Evolutionary conservation across 768 basidiomycete species (phyloP).

Genomic region (Crepidotus variabilis): DNA sequence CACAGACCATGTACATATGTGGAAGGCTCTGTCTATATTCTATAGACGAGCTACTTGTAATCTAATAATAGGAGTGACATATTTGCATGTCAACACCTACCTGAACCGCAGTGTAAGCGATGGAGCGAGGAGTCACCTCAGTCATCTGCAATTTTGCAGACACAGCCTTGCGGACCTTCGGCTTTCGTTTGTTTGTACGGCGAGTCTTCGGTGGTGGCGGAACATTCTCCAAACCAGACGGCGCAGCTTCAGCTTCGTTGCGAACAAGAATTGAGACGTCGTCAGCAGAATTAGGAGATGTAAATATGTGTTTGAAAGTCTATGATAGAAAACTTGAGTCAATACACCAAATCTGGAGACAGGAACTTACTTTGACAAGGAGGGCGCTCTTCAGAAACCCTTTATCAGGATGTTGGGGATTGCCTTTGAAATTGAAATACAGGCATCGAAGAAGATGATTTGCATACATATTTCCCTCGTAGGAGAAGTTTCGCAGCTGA

Average conservation of each 20-base stretch:
- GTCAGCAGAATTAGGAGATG: constrained; percentile 6
- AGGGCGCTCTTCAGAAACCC: constrained; percentile 17
- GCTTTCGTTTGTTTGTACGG: not conserved
- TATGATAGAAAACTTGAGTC: no score
- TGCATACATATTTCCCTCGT: constrained; percentile 2
- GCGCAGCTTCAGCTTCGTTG: not conserved
- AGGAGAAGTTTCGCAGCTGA: constrained; percentile 1
- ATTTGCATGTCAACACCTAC: no score
- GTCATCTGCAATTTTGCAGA: constrained; percentile 13
- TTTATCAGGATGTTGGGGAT: constrained; percentile 12
- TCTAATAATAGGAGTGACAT: no score
- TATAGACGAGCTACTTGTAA: no score
- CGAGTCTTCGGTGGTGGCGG: not conserved
- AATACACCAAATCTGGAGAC: no score
- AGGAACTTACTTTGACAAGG: constrained; percentile 17
- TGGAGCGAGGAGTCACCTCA: constrained; percentile 21
- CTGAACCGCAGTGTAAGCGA: constrained; percentile 27
- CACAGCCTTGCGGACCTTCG: constrained; percentile 1
- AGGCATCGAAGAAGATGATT: constrained; percentile 14
- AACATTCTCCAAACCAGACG: not conserved
- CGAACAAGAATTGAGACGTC: not conserved
- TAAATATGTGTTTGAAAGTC: constrained; percentile 11
- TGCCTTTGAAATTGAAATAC: constrained; percentile 10
- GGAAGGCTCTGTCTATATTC: no score
- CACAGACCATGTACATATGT: no score